These are phyloP conservation scores for Dittrichia graveolens DNA, from an alignment of 129 eudicot genomes.

Conservation along the genomic window DNA sequence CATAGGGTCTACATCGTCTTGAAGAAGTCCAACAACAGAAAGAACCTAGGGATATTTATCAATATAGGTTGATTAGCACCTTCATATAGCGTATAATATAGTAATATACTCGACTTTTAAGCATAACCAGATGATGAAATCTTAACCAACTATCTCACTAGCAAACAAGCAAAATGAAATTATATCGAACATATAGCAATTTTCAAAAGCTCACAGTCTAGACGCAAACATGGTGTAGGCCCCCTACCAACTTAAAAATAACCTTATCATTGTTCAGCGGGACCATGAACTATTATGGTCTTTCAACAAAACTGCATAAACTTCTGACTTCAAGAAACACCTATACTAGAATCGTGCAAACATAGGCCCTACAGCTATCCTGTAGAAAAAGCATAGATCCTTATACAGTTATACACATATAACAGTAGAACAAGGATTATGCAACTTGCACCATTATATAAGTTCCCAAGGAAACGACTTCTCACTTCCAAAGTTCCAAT, in stretches of 20 bases:
- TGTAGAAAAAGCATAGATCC: background rate
- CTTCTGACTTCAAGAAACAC: background rate
- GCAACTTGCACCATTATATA: background rate
- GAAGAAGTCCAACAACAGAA: conserved; percentile 97
- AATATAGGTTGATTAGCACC: background rate
- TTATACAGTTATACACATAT: background rate
- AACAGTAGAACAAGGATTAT: background rate
- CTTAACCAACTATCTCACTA: background rate
- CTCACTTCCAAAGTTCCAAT: conserved; percentile 1
- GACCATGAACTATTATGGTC: background rate
- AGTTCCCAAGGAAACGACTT: background rate
- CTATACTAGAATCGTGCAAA: background rate
- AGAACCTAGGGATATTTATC: conserved; percentile 55
- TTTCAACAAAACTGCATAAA: background rate
- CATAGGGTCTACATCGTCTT: conserved; percentile 98
- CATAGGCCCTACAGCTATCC: background rate
- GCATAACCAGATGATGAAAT: background rate
- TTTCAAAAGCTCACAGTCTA: background rate
- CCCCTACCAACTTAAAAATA: background rate
- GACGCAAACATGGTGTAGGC: background rate
- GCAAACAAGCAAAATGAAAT: conserved; percentile 3
- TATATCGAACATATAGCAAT: background rate
- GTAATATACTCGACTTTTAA: background rate
- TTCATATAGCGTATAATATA: conserved; percentile 8
- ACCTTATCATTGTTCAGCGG: background rate